Evolutionary conservation across 306 rosid species (phyloP).

Genomic region (Alnus rubra): DNA sequence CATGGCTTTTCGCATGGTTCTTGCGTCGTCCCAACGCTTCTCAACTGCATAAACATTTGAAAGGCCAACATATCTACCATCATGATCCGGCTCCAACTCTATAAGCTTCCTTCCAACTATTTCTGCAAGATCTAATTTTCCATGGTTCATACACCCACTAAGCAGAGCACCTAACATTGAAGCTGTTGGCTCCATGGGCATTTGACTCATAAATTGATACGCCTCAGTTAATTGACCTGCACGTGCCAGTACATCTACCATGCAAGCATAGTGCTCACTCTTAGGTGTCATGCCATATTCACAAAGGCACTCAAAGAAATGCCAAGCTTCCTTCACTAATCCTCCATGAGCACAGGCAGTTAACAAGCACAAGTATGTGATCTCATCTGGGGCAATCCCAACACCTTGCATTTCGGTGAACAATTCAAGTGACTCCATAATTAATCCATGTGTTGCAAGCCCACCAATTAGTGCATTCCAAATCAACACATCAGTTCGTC

Average conservation of each 20-base stretch:
- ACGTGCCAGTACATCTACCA: conserved; percentile 77
- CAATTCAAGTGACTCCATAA: conserved; percentile 50
- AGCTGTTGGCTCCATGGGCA: conserved; percentile 62
- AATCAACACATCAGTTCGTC: conserved; percentile 58
- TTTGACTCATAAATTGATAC: conserved; percentile 59
- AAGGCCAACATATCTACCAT: conserved; percentile 76
- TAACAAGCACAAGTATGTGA: conserved; percentile 76
- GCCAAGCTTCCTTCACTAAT: conserved; percentile 68
- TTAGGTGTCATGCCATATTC: conserved; percentile 51
- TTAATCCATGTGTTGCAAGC: conserved; percentile 71
- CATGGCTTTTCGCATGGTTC: conserved; percentile 70
- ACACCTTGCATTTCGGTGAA: conserved; percentile 56
- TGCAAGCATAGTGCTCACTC: conserved; percentile 71
- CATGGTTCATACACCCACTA: conserved; percentile 66
- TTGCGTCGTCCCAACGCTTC: conserved; percentile 73
- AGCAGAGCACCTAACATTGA: conserved; percentile 78
- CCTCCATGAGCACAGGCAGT: conserved; percentile 84
- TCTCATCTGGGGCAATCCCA: conserved; percentile 64
- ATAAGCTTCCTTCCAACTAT: conserved; percentile 70
- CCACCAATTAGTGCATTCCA: conserved; percentile 88
- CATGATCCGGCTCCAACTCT: conserved; percentile 72
- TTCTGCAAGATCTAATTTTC: conserved; percentile 65
- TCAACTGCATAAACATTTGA: conserved; percentile 64
- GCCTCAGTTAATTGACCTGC: conserved; percentile 63
- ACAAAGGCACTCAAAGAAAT: conserved; percentile 57